These are phyloP conservation scores for Termitomyces sp. DNA, from an alignment of 768 basidiomycete species.

Conservation along the genomic window DNA sequence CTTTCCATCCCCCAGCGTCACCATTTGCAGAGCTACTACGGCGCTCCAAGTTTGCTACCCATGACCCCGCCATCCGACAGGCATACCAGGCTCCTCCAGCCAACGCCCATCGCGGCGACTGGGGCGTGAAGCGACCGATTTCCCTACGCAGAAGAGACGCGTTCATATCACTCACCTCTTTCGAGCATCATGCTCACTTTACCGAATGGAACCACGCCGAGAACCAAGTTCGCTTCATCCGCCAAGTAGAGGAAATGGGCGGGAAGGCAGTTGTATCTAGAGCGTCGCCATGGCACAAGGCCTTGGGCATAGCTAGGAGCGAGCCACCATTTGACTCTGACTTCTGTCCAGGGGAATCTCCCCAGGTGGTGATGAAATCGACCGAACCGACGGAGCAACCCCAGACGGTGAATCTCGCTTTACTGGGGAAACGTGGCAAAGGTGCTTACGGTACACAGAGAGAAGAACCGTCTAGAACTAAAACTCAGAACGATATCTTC, in stretches of 20 bases:
- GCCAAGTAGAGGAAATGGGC: conserved; percentile 62
- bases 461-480: not conserved
- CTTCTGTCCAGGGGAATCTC: conserved; percentile 28
- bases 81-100: conserved; percentile 71
- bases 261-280: conserved; percentile 27
- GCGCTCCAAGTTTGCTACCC: conserved; percentile 78
- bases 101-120: conserved; percentile 74
- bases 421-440: conserved; percentile 21
- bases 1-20: conserved; percentile 41
- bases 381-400: conserved; percentile 5
- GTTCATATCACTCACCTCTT: conserved; percentile 59
- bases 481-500: conserved; percentile 2
- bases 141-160: conserved; percentile 60
- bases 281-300: conserved; percentile 33
- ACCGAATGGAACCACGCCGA: conserved; percentile 75
- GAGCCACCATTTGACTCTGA: conserved; percentile 45
- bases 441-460: conserved; percentile 23
- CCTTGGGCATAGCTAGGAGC: conserved; percentile 31
- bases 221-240: conserved; percentile 61
- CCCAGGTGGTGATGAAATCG: not conserved
- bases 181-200: conserved; percentile 72
- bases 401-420: conserved; percentile 10
- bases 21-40: conserved; percentile 76
- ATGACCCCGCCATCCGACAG: conserved; percentile 72
- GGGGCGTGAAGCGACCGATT: conserved; percentile 83